A percentile compares a stretch with the other conserved stretches of the same genome.
These are phyloP conservation scores for Epipyxis sp. DNA, from an alignment of 108 stramenopile species.

Conservation along the genomic window DNA sequence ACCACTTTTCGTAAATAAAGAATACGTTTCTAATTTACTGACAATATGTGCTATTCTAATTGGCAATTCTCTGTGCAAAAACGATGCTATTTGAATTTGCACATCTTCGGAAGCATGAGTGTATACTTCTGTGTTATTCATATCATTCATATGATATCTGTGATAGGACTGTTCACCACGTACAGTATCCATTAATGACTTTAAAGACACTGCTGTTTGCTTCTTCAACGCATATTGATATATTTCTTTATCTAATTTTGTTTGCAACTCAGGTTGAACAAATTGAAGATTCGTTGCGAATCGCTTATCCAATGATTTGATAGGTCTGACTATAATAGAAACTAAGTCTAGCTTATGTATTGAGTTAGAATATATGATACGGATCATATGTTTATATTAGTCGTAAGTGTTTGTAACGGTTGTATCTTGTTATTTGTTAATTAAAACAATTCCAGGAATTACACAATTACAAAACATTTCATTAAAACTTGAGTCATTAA, in stretches of 20 bases:
- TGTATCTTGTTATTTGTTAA: background rate
- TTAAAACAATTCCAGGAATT: background rate
- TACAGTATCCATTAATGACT: conserved; percentile 53
- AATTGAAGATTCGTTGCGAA: background rate
- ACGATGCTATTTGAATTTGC: conserved; percentile 70
- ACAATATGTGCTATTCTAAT: conserved; percentile 93
- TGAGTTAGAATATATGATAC: background rate
- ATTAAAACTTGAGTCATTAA: background rate
- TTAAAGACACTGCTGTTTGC: conserved; percentile 43
- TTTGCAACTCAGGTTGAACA: background rate
- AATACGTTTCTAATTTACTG: conserved; percentile 64
- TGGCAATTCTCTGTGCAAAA: conserved; percentile 86
- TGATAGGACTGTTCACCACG: conserved; percentile 44
- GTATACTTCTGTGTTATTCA: conserved; percentile 39
- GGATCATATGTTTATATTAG: background rate
- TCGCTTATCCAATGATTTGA: background rate
- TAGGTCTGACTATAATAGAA: background rate
- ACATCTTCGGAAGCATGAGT: background rate
- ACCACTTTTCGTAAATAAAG: background rate
- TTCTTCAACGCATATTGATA: background rate
- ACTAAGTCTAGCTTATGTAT: background rate
- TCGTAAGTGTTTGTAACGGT: background rate
- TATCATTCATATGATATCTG: conserved; percentile 42
- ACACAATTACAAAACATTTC: background rate
- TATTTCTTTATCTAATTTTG: conserved; percentile 10